Evolutionary conservation across 2,329 filamentous ascomycete genomes (phyloP).

Genomic region (Diaporthe velutina): DNA sequence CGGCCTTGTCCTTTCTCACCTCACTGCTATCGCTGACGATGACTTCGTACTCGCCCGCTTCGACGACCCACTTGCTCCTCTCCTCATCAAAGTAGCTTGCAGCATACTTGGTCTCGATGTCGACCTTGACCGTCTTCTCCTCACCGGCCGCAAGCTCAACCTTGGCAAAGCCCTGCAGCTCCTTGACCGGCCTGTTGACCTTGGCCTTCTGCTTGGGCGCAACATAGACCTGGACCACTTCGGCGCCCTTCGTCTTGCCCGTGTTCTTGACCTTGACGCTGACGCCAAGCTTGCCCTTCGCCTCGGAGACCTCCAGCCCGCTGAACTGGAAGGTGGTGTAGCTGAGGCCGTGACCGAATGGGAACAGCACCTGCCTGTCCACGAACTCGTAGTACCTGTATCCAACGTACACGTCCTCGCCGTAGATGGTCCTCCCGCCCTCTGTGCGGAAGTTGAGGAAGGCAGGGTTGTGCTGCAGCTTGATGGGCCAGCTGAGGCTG

Average conservation of each 20-base stretch:
- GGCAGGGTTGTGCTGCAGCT: slow-evolving; percentile 75
- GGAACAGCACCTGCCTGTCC: slow-evolving; percentile 43
- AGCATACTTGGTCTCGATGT: slow-evolving; percentile 72
- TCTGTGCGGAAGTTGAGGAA: slow-evolving; percentile 77
- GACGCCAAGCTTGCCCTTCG: slow-evolving; percentile 62
- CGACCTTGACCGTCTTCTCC: slow-evolving; percentile 67
- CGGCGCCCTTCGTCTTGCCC: slow-evolving; percentile 64
- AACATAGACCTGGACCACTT: slow-evolving; percentile 71
- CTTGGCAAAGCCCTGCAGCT: slow-evolving; percentile 77
- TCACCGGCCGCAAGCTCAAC: slow-evolving; percentile 72
- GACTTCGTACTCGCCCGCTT: slow-evolving; percentile 75
- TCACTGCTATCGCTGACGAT: slow-evolving; percentile 70
- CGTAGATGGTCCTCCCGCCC: slow-evolving; percentile 75
- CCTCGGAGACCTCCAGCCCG: slow-evolving; percentile 60
- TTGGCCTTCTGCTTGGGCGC: slow-evolving; percentile 63
- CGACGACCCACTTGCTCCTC: slow-evolving; percentile 73
- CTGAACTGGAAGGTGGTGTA: slow-evolving; percentile 55
- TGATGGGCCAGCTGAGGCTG: slow-evolving; percentile 73
- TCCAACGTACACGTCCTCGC: slow-evolving; percentile 80
- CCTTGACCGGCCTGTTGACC: slow-evolving; percentile 70
- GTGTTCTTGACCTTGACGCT: slow-evolving; percentile 71
- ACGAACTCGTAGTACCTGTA: slow-evolving; percentile 79
- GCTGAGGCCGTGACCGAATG: slow-evolving; percentile 47
- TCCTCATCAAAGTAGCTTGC: slow-evolving; percentile 80
- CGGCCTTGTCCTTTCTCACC: slow-evolving; percentile 58